Evolutionary conservation across 192 early-diverging fungal species (phyloP).

Genomic region (Borealophlyctis nickersoniae): DNA sequence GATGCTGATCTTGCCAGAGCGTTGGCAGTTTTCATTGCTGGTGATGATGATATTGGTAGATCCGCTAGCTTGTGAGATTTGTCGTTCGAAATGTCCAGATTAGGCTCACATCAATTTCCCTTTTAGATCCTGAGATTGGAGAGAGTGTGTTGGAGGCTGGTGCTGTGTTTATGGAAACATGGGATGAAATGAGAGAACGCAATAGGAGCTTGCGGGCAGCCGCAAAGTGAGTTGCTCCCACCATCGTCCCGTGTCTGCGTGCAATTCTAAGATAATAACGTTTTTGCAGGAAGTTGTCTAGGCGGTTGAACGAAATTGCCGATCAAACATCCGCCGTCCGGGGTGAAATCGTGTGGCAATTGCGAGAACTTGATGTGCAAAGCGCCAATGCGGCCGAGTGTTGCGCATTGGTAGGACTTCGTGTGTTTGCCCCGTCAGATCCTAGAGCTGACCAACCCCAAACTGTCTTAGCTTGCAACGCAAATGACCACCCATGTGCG

Average conservation of each 20-base stretch:
- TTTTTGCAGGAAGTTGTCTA: conserved; percentile 28
- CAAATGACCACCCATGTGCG: conserved; percentile 41
- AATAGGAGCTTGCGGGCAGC: not conserved
- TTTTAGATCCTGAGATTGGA: not conserved
- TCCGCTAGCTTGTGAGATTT: not conserved
- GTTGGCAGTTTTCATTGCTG: not conserved
- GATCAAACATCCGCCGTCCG: conserved; percentile 7
- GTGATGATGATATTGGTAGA: not conserved
- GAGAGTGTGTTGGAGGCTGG: not conserved
- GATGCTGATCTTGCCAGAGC: conserved; percentile 7
- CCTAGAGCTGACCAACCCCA: not conserved
- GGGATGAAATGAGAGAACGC: not conserved
- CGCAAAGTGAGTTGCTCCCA: not conserved
- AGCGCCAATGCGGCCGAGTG: conserved; percentile 18
- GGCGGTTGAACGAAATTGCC: conserved; percentile 15
- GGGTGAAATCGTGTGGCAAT: conserved; percentile 11
- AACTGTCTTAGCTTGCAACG: conserved; percentile 14
- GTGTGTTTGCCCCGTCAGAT: conserved; percentile 1
- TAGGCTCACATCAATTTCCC: not conserved
- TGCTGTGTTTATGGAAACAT: not conserved
- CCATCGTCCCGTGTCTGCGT: too few relatives aligned
- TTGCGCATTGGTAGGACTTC: conserved; percentile 20
- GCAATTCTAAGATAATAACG: not conserved
- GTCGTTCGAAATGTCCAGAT: not conserved
- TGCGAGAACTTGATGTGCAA: conserved; percentile 13